A percentile compares a stretch with the other conserved stretches of the same genome.
Evolutionary conservation across 2,329 filamentous ascomycete species (phyloP).

Genomic region (Tolypocladium cylindrosporum): DNA sequence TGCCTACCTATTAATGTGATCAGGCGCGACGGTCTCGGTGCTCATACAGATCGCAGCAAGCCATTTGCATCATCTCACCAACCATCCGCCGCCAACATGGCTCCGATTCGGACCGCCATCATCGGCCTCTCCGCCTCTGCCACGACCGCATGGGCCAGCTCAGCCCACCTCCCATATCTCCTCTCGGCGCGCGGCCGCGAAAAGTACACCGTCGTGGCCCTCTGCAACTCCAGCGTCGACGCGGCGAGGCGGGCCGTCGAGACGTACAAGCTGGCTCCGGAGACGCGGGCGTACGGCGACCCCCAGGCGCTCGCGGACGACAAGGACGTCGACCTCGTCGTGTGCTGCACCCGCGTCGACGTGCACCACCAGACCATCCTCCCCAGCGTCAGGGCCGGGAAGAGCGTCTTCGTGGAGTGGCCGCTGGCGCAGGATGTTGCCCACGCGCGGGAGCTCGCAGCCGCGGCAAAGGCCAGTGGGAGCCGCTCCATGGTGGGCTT

Average conservation of each 20-base stretch:
- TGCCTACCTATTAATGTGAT: not conserved
- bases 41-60: not conserved
- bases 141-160: conserved; percentile 41
- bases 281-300: conserved; percentile 38
- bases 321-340: conserved; percentile 41
- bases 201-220: conserved; percentile 38
- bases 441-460: conserved; percentile 30
- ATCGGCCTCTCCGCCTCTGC: conserved; percentile 46
- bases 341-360: conserved; percentile 44
- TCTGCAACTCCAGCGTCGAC: conserved; percentile 38
- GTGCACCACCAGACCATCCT: conserved; percentile 34
- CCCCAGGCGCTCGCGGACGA: conserved; percentile 38
- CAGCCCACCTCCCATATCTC: conserved; percentile 51
- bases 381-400: conserved; percentile 40
- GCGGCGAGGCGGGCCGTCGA: conserved; percentile 33
- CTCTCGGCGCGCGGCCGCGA: conserved; percentile 30
- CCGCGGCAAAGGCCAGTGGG: conserved; percentile 23
- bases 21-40: too few species aligned
- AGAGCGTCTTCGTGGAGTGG: conserved; percentile 47
- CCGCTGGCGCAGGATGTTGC: conserved; percentile 36
- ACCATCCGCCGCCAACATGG: conserved; percentile 16
- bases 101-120: conserved; percentile 45
- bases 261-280: conserved; percentile 27
- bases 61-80: not conserved
- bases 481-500: conserved; percentile 28